Evolutionary conservation across 2,329 filamentous ascomycete genomes (phyloP).

Genomic region (Diaporthe ilicicola): DNA sequence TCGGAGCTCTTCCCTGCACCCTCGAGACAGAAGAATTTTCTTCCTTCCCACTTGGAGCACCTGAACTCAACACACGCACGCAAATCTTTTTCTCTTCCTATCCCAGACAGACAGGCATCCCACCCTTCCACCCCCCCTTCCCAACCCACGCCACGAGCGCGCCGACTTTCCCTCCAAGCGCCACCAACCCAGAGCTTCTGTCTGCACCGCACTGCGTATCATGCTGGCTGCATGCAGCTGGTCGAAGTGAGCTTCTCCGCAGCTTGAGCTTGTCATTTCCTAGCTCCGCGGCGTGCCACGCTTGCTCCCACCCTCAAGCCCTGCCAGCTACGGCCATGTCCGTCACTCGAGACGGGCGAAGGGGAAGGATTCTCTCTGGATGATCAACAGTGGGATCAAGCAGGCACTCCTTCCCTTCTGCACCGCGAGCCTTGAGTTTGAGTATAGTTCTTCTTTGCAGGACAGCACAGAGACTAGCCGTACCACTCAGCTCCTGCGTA

Average conservation of each 20-base stretch:
- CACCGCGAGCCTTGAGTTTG: neutral
- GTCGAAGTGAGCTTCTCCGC: conserved; percentile 5
- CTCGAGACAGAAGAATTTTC: conserved; percentile 1
- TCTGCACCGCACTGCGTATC: neutral
- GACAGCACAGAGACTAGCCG: neutral
- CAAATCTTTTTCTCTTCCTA: neutral
- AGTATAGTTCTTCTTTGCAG: neutral
- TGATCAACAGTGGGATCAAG: conserved; percentile 3
- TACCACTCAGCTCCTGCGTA: neutral
- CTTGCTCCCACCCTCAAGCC: neutral
- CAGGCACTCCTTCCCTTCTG: neutral
- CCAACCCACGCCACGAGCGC: no score
- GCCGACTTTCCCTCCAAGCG: neutral
- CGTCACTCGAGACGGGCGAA: conserved; percentile 12
- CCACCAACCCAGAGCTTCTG: neutral
- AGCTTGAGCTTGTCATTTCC: conserved; percentile 1
- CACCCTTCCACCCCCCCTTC: neutral
- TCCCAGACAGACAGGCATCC: conserved; percentile 6
- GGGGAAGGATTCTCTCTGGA: neutral
- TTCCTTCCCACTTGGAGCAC: neutral
- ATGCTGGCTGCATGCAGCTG: conserved; percentile 3
- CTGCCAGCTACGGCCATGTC: conserved; percentile 8
- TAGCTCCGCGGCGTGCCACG: conserved; percentile 24
- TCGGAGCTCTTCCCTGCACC: conserved; percentile 16
- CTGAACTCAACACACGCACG: neutral